Evolutionary conservation across 2,329 filamentous ascomycete genomes (phyloP).

Genomic region (Neonectria ditissima): DNA sequence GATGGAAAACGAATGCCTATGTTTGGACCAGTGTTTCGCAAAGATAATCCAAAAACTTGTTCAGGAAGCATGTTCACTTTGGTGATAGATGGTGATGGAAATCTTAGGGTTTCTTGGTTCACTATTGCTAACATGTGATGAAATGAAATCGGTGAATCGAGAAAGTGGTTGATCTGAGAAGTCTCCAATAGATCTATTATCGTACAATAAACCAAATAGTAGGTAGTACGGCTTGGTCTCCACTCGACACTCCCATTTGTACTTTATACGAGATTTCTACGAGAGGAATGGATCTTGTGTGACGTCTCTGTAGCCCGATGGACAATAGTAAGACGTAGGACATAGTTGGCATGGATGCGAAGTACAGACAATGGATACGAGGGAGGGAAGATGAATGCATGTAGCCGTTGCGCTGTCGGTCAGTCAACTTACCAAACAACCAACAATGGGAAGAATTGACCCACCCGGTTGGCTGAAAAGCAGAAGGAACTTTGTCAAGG

Average conservation of each 20-base stretch:
- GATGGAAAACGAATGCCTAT: too few species aligned
- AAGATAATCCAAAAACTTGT: too few species aligned
- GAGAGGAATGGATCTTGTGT: background rate
- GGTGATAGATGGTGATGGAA: too few species aligned
- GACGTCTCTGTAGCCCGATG: background rate
- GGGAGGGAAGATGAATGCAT: background rate
- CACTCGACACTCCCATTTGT: background rate
- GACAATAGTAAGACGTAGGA: background rate
- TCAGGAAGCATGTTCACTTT: too few species aligned
- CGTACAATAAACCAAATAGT: too few species aligned
- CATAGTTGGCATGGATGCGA: background rate
- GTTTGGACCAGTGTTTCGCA: too few species aligned
- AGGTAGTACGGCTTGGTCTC: background rate
- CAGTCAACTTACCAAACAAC: constrained; percentile 23
- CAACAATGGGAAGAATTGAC: constrained; percentile 8
- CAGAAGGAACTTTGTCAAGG: background rate
- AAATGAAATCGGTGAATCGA: too few species aligned
- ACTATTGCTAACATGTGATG: too few species aligned
- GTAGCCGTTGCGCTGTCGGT: background rate
- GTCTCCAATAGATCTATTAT: too few species aligned
- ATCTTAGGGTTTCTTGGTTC: too few species aligned
- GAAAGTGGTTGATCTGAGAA: too few species aligned
- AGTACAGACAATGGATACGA: too few species aligned
- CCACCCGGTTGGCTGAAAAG: background rate
- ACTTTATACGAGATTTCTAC: background rate